phyloP scores from a whole-genome alignment of 2,329 filamentous ascomycete genomes.

The Alternaria burnsii region DNA sequence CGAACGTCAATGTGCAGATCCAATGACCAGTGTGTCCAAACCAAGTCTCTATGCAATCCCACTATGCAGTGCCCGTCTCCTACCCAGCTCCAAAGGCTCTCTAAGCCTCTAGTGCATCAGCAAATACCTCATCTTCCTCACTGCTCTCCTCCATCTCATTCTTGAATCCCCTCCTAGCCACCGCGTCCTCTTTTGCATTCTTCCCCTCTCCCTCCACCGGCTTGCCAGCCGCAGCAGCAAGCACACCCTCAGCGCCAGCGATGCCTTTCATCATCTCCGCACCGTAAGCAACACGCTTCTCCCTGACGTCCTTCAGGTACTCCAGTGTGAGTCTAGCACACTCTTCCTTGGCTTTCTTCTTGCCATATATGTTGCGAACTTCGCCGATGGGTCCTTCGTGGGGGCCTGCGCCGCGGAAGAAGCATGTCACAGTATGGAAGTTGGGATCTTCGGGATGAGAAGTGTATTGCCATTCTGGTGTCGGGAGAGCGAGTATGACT shows the following conservation, averaged over 20 bases:
- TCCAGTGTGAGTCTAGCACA: conserved; percentile 54
- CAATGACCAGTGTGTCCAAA: neutral
- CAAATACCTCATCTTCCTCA: conserved; percentile 1
- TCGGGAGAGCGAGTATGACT: conserved; percentile 27
- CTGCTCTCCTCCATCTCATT: neutral
- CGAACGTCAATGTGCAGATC: neutral
- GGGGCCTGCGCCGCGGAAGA: conserved; percentile 38
- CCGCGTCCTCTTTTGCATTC: neutral
- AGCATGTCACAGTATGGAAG: conserved; percentile 50
- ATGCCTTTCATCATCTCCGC: conserved; percentile 27
- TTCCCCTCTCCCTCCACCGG: neutral
- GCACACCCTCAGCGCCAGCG: conserved; percentile 5
- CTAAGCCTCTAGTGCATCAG: conserved; percentile 1
- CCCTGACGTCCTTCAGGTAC: conserved; percentile 50
- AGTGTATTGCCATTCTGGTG: conserved; percentile 32
- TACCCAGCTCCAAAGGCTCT: neutral
- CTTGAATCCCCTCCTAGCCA: neutral
- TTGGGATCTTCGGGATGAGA: conserved; percentile 19
- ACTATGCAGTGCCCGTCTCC: too few species aligned
- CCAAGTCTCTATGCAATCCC: neutral
- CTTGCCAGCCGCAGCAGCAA: neutral
- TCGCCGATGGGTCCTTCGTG: conserved; percentile 51
- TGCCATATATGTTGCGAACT: conserved; percentile 56
- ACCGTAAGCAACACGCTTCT: conserved; percentile 28
- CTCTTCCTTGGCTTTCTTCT: conserved; percentile 60